phyloP scores from a whole-genome alignment of 2,329 filamentous ascomycete species.

The Acrocalymma vagum region DNA sequence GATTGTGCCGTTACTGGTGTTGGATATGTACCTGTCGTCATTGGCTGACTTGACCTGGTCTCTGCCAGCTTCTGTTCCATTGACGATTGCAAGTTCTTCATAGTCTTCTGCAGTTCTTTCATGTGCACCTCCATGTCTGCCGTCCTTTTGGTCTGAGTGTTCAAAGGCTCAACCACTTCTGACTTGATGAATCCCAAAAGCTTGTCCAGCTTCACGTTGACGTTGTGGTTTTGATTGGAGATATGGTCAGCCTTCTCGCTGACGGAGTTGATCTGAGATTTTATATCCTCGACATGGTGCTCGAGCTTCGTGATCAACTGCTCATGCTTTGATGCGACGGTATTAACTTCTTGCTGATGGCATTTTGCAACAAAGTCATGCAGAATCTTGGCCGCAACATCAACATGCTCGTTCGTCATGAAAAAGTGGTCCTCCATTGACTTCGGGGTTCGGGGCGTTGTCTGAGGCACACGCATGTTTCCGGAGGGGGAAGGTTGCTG shows the following conservation, averaged over 20 bases:
- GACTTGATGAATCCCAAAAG: conserved; percentile 35
- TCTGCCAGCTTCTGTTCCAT: conserved; percentile 25
- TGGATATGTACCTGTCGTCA: conserved; percentile 4
- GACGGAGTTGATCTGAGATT: conserved; percentile 29
- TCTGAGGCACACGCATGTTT: background rate
- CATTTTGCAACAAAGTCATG: conserved; percentile 31
- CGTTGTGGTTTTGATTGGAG: conserved; percentile 24
- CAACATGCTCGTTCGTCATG: conserved; percentile 47
- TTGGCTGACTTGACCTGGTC: conserved; percentile 9
- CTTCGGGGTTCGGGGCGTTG: conserved; percentile 15
- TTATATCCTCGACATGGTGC: conserved; percentile 34
- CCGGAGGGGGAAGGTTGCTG: conserved; percentile 7
- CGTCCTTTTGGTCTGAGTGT: conserved; percentile 33
- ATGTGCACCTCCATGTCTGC: conserved; percentile 31
- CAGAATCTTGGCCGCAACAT: conserved; percentile 36
- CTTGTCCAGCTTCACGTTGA: conserved; percentile 34
- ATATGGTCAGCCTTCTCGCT: conserved; percentile 29
- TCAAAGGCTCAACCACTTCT: conserved; percentile 31
- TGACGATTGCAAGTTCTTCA: conserved; percentile 33
- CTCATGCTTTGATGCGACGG: conserved; percentile 25
- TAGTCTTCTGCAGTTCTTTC: conserved; percentile 32
- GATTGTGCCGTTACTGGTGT: conserved; percentile 7
- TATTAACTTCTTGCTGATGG: conserved; percentile 18
- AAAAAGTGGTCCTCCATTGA: conserved; percentile 41
- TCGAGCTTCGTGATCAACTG: conserved; percentile 26